Evolutionary conservation across 163 green algal genomes (phyloP).

Genomic region (Chlorella variabilis): DNA sequence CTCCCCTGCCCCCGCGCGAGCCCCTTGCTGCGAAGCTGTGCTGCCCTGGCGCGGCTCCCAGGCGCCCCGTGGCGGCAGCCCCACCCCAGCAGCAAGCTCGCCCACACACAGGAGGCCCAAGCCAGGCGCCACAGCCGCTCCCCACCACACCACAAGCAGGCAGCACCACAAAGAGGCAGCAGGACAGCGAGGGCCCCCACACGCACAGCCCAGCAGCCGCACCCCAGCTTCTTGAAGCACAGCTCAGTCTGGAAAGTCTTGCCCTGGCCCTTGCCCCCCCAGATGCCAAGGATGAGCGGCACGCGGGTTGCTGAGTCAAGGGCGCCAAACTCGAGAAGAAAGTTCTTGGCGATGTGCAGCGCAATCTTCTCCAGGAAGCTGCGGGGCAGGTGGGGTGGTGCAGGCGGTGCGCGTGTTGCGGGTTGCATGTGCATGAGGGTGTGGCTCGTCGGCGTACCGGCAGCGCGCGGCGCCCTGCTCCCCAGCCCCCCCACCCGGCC

Average conservation of each 20-base stretch:
- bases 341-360: conserved; percentile 53
- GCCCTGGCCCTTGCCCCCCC: conserved; percentile 92
- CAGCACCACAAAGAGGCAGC: background rate
- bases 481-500: too few species aligned
- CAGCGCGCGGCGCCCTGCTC: background rate
- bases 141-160: background rate
- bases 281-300: conserved; percentile 95
- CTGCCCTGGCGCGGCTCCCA: too few species aligned
- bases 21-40: too few species aligned
- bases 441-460: background rate
- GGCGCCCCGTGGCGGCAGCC: too few species aligned
- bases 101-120: too few species aligned
- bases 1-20: too few species aligned
- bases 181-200: background rate
- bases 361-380: conserved; percentile 49
- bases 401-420: background rate
- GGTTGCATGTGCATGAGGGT: too few species aligned
- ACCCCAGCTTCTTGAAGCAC: conserved; percentile 95
- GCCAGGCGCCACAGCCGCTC: too few species aligned
- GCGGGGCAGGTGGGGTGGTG: background rate
- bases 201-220: conserved; percentile 56
- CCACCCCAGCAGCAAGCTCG: too few species aligned
- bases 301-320: conserved; percentile 53
- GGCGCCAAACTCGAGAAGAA: conserved; percentile 34
- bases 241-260: conserved; percentile 99